A percentile compares a stretch with the other conserved stretches of the same genome.
These are phyloP conservation scores for Exophiala sp. DNA, from an alignment of 2,329 filamentous ascomycete species.

Conservation along the genomic window DNA sequence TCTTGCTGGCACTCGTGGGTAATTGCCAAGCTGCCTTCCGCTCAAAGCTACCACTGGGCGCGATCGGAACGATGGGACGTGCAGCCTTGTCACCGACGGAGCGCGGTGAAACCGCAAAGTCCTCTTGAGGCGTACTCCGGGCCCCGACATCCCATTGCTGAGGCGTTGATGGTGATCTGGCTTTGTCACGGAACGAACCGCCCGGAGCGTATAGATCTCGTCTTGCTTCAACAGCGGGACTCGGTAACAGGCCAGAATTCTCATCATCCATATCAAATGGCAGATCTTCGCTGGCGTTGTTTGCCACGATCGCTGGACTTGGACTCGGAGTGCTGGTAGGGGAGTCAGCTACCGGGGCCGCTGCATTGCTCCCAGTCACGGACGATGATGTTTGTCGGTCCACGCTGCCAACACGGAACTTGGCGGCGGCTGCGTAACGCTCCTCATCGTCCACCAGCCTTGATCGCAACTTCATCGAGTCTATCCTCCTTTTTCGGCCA, in stretches of 20 bases:
- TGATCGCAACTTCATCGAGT: slow-evolving; percentile 66
- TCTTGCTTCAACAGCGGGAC: background rate
- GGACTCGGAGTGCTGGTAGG: slow-evolving; percentile 18
- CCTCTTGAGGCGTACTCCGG: background rate
- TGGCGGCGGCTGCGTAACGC: slow-evolving; percentile 56
- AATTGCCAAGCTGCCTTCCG: slow-evolving; percentile 48
- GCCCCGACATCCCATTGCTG: background rate
- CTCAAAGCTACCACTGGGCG: slow-evolving; percentile 14
- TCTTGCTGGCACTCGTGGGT: slow-evolving; percentile 52
- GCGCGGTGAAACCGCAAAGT: background rate
- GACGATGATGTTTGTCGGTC: slow-evolving; percentile 49
- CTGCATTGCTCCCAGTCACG: slow-evolving; percentile 4
- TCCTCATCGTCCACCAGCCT: slow-evolving; percentile 60
- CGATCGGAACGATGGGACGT: background rate
- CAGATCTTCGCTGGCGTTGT: slow-evolving; percentile 64
- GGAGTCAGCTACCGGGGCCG: slow-evolving; percentile 7
- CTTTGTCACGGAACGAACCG: background rate
- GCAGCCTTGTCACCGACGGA: background rate
- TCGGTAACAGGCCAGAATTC: slow-evolving; percentile 8
- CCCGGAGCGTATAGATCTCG: background rate
- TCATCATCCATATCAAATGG: slow-evolving; percentile 96
- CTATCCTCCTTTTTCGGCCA: slow-evolving; percentile 59
- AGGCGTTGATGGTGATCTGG: background rate
- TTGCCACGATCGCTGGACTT: slow-evolving; percentile 55
- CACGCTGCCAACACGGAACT: slow-evolving; percentile 54